phyloP scores from a whole-genome alignment of 371 early-diverging fungal genomes.

The Lichtheimia hyalospora region DNA sequence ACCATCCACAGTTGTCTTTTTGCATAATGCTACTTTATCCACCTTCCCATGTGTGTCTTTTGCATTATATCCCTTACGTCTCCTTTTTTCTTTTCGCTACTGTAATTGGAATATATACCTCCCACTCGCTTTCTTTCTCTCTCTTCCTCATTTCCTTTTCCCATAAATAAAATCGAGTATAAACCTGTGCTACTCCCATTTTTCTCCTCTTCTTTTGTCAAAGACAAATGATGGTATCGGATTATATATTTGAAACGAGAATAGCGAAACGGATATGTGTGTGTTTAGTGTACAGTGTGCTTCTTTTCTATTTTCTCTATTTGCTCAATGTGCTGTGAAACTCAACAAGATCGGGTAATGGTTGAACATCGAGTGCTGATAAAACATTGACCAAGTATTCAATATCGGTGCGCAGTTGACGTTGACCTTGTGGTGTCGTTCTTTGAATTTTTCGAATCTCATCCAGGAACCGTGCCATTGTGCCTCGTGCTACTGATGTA shows the following conservation, averaged over 20 bases:
- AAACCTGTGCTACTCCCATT: background rate
- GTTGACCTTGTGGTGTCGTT: constrained; percentile 46
- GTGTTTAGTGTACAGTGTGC: background rate
- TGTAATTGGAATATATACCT: too few relatives aligned
- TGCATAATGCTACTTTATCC: background rate
- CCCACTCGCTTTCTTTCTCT: too few relatives aligned
- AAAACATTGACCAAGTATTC: constrained; percentile 63
- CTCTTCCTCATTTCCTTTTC: too few relatives aligned
- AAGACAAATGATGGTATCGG: background rate
- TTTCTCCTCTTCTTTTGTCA: background rate
- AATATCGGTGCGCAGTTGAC: constrained; percentile 64
- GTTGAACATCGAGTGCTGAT: constrained; percentile 62
- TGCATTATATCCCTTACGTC: background rate
- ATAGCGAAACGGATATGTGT: background rate
- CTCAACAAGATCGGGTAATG: constrained; percentile 28
- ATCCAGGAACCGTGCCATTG: constrained; percentile 48
- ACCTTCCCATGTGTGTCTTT: background rate
- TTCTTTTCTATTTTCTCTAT: background rate
- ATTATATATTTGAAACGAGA: background rate
- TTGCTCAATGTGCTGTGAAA: constrained; percentile 12
- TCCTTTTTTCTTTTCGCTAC: too few relatives aligned
- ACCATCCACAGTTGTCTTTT: background rate
- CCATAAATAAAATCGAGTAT: too few relatives aligned
- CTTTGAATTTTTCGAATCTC: constrained; percentile 35
- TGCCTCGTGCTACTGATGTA: constrained; percentile 58